Evolutionary conservation across 352 stramenopile genomes (phyloP).

Genomic region (Pythium phragmitis): DNA sequence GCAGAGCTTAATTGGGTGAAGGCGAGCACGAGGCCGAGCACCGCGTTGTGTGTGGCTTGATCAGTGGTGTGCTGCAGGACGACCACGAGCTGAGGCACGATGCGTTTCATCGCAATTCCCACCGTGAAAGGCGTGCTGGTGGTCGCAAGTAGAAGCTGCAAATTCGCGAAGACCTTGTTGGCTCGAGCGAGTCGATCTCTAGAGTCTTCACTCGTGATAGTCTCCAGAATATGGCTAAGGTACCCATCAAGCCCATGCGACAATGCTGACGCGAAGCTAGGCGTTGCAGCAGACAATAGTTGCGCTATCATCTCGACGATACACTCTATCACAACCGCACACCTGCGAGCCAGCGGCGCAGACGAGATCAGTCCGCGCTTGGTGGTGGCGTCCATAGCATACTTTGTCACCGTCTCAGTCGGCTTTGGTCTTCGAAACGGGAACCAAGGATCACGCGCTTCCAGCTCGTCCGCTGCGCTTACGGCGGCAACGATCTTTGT

Average conservation of each 20-base stretch:
- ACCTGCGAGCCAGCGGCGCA: not conserved
- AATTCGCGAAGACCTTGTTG: not conserved
- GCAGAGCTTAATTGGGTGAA: not conserved
- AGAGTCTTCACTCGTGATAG: not conserved
- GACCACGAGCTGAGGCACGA: not conserved
- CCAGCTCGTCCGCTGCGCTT: conserved; percentile 12
- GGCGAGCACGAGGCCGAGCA: not conserved
- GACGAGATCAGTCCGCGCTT: not conserved
- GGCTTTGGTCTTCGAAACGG: conserved; percentile 40
- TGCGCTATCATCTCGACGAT: not conserved
- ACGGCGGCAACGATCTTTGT: not conserved
- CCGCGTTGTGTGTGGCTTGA: not conserved
- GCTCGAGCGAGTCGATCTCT: not conserved
- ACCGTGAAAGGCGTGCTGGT: not conserved
- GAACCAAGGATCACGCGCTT: conserved; percentile 38
- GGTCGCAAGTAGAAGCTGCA: not conserved
- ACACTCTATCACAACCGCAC: not conserved
- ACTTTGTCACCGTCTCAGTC: conserved; percentile 13
- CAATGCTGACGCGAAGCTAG: not conserved
- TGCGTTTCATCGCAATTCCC: not conserved
- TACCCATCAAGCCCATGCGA: not conserved
- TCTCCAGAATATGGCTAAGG: not conserved
- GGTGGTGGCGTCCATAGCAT: conserved; percentile 28
- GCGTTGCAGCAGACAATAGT: not conserved
- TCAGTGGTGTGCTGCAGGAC: not conserved